Percentiles rank a stretch among this genome's conserved stretches.
These are phyloP conservation scores for Penicillium sp. DNA, from an alignment of 2,329 filamentous ascomycete species.

Conservation along the genomic window DNA sequence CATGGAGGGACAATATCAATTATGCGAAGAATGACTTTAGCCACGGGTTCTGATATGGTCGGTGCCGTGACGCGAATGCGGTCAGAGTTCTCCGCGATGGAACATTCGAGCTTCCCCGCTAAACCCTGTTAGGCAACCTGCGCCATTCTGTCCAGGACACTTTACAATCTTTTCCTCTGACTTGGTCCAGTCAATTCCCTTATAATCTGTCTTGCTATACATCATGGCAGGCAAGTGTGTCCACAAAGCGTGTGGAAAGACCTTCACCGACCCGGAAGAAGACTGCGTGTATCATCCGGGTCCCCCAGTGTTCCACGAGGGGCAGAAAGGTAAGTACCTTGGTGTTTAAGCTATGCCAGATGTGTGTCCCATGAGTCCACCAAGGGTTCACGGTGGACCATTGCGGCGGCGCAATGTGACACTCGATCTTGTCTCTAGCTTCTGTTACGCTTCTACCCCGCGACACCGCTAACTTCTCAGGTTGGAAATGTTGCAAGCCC, in stretches of 20 bases:
- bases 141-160: slow-evolving; percentile 6
- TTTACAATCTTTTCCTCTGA: slow-evolving; percentile 2
- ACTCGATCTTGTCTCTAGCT: not conserved
- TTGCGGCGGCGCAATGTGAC: not conserved
- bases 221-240: slow-evolving; percentile 69
- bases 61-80: slow-evolving; percentile 5
- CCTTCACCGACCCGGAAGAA: slow-evolving; percentile 76
- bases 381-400: slow-evolving; percentile 9
- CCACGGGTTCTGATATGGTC: not conserved
- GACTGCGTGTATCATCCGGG: slow-evolving; percentile 89
- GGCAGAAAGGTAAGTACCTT: slow-evolving; percentile 78
- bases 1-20: slow-evolving; percentile 19
- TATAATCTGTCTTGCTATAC: slow-evolving; percentile 4
- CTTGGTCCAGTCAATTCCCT: not conserved
- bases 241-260: slow-evolving; percentile 92
- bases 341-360: slow-evolving; percentile 20
- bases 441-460: not conserved
- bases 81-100: slow-evolving; percentile 26
- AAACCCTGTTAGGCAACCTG: slow-evolving; percentile 30
- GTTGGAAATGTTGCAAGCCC: slow-evolving; percentile 99
- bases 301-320: slow-evolving; percentile 93
- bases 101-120: slow-evolving; percentile 41
- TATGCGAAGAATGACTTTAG: not conserved
- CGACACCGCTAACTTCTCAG: slow-evolving; percentile 46
- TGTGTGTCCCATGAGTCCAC: slow-evolving; percentile 9